Conservation (phyloP, 192 early-diverging fungal genomes). For the Coemansia sp. region DNA sequence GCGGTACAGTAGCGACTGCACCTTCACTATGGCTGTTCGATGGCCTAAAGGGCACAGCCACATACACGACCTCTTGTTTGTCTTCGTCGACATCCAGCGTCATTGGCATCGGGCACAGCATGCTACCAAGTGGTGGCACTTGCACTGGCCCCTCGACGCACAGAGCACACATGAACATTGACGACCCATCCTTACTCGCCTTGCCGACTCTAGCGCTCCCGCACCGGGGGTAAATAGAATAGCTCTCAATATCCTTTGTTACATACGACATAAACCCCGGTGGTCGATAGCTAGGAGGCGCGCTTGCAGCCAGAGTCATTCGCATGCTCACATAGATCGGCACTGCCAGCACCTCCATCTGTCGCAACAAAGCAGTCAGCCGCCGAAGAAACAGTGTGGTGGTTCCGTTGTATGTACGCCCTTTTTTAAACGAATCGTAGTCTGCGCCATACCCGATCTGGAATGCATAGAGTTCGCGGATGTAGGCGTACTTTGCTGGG, state of each 20-base stretch:
- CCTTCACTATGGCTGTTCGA: not conserved
- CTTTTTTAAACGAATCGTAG: not conserved
- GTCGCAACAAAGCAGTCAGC: slow-evolving; percentile 17
- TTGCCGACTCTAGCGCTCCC: slow-evolving; percentile 35
- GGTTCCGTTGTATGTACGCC: not conserved
- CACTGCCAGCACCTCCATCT: slow-evolving; percentile 39
- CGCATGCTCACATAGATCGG: slow-evolving; percentile 17
- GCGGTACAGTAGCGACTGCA: not conserved
- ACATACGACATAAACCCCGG: slow-evolving; percentile 17
- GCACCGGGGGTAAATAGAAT: slow-evolving; percentile 33
- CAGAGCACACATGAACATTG: slow-evolving; percentile 30
- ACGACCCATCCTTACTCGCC: not conserved
- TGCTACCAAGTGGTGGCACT: slow-evolving; percentile 29
- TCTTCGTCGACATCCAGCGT: slow-evolving; percentile 27
- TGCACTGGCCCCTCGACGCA: slow-evolving; percentile 39
- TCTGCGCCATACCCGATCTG: slow-evolving; percentile 12
- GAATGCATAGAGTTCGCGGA: slow-evolving; percentile 50
- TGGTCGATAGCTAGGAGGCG: slow-evolving; percentile 21
- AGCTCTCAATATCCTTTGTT: not conserved
- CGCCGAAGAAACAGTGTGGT: slow-evolving; percentile 16
- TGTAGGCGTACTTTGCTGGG: slow-evolving; percentile 15
- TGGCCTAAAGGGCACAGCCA: slow-evolving; percentile 10
- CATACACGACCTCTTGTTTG: slow-evolving; percentile 22
- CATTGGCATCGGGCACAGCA: slow-evolving; percentile 18
- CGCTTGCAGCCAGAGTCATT: slow-evolving; percentile 8